Evolutionary conservation across 1,284 basidiomycete species (phyloP).

Genomic region (Papiliotrema terrestris): DNA sequence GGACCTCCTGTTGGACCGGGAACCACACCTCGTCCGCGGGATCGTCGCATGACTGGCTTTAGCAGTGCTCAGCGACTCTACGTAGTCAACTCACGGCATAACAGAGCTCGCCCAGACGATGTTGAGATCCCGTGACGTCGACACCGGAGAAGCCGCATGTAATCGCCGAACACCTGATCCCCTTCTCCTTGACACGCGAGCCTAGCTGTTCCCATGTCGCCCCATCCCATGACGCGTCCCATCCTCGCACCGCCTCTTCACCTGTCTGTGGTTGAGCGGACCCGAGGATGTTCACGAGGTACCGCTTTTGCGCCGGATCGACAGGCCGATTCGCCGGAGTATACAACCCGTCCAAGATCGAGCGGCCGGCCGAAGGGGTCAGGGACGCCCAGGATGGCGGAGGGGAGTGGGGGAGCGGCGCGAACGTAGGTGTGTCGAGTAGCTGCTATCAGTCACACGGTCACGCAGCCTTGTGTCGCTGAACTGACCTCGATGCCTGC

Average conservation of each 20-base stretch:
- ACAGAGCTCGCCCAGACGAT: background rate
- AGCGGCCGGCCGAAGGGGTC: background rate
- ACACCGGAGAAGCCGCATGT: background rate
- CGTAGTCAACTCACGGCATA: background rate
- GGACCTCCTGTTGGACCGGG: constrained; percentile 11
- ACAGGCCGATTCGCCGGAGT: background rate
- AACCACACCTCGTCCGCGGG: constrained; percentile 22
- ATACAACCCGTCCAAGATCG: background rate
- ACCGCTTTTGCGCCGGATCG: background rate
- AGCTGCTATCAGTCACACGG: background rate
- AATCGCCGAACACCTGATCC: background rate
- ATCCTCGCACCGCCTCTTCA: background rate
- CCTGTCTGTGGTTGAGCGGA: background rate
- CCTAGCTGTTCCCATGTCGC: background rate
- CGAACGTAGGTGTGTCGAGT: background rate
- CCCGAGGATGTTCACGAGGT: background rate
- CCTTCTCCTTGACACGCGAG: background rate
- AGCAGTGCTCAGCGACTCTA: constrained; percentile 4
- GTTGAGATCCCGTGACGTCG: background rate
- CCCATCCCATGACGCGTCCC: background rate
- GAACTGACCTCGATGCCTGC: background rate
- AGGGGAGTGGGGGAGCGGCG: background rate
- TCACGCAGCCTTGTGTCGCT: no score
- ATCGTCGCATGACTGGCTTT: constrained; percentile 6
- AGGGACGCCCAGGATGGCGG: background rate